phyloP scores from a whole-genome alignment of 1,284 basidiomycete genomes.

The Fomes fomentarius region DNA sequence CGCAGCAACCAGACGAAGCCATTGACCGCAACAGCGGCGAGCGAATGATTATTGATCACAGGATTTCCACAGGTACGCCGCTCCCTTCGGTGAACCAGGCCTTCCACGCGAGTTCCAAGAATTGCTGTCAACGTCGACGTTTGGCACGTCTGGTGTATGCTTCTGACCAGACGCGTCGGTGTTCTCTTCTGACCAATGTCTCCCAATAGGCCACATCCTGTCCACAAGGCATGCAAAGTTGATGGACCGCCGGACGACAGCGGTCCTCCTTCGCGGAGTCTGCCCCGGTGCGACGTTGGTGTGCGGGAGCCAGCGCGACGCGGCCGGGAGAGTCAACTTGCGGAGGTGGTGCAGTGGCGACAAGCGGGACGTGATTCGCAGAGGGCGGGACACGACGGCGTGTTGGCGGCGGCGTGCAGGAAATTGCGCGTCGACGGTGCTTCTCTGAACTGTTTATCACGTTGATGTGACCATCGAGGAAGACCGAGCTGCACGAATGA shows the following conservation, averaged over 20 bases:
- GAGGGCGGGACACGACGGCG: neutral
- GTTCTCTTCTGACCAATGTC: constrained; percentile 19
- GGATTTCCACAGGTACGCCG: too few relatives aligned
- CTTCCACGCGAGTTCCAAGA: constrained; percentile 20
- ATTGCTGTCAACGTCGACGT: constrained; percentile 21
- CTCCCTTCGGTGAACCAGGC: constrained; percentile 12
- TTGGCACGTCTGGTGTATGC: constrained; percentile 20
- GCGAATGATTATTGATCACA: too few relatives aligned
- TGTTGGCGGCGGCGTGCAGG: constrained; percentile 13
- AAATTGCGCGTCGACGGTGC: constrained; percentile 1
- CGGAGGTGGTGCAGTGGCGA: neutral
- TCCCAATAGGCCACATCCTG: constrained; percentile 18
- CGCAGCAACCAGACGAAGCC: neutral
- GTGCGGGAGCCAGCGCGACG: neutral
- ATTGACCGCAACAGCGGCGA: neutral
- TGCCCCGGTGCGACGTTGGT: too few relatives aligned
- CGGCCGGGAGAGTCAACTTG: neutral
- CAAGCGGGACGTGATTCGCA: constrained; percentile 6
- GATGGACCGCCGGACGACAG: neutral
- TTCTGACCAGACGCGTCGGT: constrained; percentile 15
- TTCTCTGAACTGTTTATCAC: constrained; percentile 19
- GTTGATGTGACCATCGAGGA: constrained; percentile 26
- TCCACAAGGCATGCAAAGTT: neutral
- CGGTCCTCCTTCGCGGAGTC: neutral
- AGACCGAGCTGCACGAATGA: constrained; percentile 8